phyloP scores from a whole-genome alignment of 768 basidiomycete species.

The Lentinula aciculospora region DNA sequence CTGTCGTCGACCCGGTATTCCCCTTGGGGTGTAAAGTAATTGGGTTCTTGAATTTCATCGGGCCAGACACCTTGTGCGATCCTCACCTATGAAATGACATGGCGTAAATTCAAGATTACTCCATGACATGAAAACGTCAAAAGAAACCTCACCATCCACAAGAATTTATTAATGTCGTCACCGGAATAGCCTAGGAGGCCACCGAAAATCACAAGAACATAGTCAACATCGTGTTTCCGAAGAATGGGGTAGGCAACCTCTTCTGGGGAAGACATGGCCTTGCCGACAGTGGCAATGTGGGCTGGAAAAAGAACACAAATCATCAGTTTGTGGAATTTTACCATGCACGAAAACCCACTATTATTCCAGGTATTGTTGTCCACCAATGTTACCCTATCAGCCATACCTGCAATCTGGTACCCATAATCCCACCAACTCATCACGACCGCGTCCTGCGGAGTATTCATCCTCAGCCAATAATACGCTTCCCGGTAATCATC shows the following conservation, averaged over 20 bases:
- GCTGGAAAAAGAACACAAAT: conserved; percentile 38
- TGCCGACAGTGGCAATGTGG: conserved; percentile 98
- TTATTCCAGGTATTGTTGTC: conserved; percentile 99
- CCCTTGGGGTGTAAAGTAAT: conserved; percentile 88
- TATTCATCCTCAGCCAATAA: conserved; percentile 97
- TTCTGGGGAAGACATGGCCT: conserved; percentile 93
- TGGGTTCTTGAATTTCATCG: conserved; percentile 92
- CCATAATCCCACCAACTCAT: conserved; percentile 99
- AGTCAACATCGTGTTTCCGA: conserved; percentile 95
- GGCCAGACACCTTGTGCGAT: conserved; percentile 97
- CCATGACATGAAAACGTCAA: not conserved
- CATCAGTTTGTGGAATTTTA: conserved; percentile 8
- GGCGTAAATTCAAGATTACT: not conserved
- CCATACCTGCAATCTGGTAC: conserved; percentile 99
- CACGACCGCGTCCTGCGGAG: conserved; percentile 83
- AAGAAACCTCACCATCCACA: conserved; percentile 84
- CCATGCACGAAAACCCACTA: conserved; percentile 48
- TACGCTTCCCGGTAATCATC: conserved; percentile 99
- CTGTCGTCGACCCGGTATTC: conserved; percentile 90
- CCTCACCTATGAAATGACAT: conserved; percentile 24
- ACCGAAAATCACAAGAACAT: conserved; percentile 96
- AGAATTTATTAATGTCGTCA: conserved; percentile 99
- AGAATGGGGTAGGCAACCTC: conserved; percentile 97
- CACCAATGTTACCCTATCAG: conserved; percentile 90
- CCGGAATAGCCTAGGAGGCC: conserved; percentile 95